Base-by-base conservation (phyloP, 306 rosid genomes). In the Quercus bicolor region DNA sequence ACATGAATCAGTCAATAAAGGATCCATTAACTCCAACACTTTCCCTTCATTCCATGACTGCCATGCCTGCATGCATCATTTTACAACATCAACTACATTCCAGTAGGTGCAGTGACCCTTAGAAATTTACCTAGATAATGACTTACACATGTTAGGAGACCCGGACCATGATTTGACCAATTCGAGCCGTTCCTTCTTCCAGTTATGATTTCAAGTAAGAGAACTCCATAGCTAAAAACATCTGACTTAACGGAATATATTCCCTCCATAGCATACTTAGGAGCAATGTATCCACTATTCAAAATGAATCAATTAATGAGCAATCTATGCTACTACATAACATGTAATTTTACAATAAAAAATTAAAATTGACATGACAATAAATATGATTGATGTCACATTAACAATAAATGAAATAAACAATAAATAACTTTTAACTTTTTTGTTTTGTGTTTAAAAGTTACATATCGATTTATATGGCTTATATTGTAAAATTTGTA, bases 181-280 rank as follows among this genome's bases (percentile, higher is more conserved):
- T 43, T 68, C 59, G 75, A 87, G 29, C 80, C 81, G 1, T 84
- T 86, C 24, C 66, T 79, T 73, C 20, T 73, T 40, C 90, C 84
- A 11, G 90, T 73, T 26, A 84, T 81, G 31, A 87, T 84, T 84
- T 87, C 90, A 28, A 87, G 64, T 56, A 81, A 69, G 72, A 87
- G 80, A 10, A 84, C 80, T 24, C 90, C 87, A 81, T 76, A 87
- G 4, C 80, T 75, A 1, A 73, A 81, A 10, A 87, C 87, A 84
- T 84, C 90, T 0, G 83, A 87, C 60, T 84, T 84, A 45, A 73
- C 51, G 0, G 87, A 87, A 61, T 87, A 87, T 21, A 87, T 0
- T 29, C 90, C 87, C 29, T 87, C 86, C 87, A 87, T 87, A 45
- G 86, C 90, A 79, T 84, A 84, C 40, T 86, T 78, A 0, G 87